Evolutionary conservation across 192 early-diverging fungal species (phyloP), one percentile per base, ranked within the genome.

Genomic region (Umbelopsis ramanniana): DNA sequence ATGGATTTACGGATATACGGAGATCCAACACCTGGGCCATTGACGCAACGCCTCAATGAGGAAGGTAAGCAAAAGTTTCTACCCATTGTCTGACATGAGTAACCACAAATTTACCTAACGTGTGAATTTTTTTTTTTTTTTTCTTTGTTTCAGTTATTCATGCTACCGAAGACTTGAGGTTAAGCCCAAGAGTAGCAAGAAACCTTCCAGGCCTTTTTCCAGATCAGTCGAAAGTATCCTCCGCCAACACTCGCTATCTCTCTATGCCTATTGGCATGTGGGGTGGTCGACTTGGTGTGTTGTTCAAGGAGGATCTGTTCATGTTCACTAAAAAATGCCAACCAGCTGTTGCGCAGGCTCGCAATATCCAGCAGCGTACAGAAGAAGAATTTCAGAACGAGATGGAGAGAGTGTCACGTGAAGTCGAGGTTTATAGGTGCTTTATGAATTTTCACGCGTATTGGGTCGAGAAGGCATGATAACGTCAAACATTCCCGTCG

Each of bases 261-360:
- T 80, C 78, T 29, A 50, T 80, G 46, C 78, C 78, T 11, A 52
- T 80, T 35, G 78, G 78, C 4, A 37, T 75, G 12, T 80, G 78
- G 78, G 78, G 78, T 22, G 78, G 78, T 35, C 74, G 78, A 2
- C 35, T 80, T 2, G 78, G 78, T 14, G 78, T 76, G 19, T 24
- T 73, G 3, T 75, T 45, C 38, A 57, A 43, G 35, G 78, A 80
- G 3, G 78, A 80, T 21, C 66, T 80, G 19, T 17, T 74, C 10
- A 35, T 72, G 37, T 17, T 79, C 14, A 35, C 74, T 1, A 71
- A 40, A 12, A 70, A 72, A 19, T 71, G 66, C 38, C 72, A 79
- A 63, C 23, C 72, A 14, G 63, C 63, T 37, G 57, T 63, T 63
- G 57, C 57, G 57, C 57, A 63, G 57, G 26, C 29, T 63, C 57